Conservation (phyloP, 2,329 filamentous ascomycete genomes). For the Calonectria henricotiae region DNA sequence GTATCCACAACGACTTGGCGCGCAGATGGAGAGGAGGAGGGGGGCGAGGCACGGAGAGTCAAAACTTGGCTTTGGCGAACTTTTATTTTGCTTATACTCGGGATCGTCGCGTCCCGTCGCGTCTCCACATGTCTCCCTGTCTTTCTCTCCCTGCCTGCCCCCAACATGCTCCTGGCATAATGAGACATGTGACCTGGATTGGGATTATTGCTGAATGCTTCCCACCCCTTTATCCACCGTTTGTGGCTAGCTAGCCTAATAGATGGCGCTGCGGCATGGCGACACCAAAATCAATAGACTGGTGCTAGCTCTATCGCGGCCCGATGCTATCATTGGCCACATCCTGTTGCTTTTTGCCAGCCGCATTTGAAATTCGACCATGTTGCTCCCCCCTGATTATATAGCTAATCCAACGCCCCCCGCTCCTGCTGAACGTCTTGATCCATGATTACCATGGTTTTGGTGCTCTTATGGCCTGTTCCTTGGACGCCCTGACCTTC, state of each 20-base stretch:
- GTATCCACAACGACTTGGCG: neutral
- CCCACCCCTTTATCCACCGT: constrained; percentile 4
- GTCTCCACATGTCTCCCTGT: no score
- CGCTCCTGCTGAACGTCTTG: neutral
- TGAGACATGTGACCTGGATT: no score
- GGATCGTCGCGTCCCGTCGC: no score
- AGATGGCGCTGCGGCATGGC: neutral
- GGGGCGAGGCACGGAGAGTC: no score
- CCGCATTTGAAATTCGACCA: constrained; percentile 1
- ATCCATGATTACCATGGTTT: neutral
- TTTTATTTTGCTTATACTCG: no score
- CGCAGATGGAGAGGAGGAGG: no score
- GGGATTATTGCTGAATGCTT: no score
- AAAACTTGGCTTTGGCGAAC: no score
- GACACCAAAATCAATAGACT: constrained; percentile 8
- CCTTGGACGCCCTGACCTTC: constrained; percentile 2
- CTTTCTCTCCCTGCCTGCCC: no score
- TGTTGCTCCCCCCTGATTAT: constrained; percentile 2
- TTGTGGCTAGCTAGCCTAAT: constrained; percentile 16
- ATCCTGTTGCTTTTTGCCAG: constrained; percentile 15
- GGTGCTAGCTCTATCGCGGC: constrained; percentile 1
- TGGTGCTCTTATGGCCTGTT: neutral
- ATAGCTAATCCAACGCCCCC: constrained; percentile 8
- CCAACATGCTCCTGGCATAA: no score
- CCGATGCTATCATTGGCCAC: neutral